phyloP scores from a whole-genome alignment of 164 flowering plant genomes.

The Dillenia suffruticosa region DNA sequence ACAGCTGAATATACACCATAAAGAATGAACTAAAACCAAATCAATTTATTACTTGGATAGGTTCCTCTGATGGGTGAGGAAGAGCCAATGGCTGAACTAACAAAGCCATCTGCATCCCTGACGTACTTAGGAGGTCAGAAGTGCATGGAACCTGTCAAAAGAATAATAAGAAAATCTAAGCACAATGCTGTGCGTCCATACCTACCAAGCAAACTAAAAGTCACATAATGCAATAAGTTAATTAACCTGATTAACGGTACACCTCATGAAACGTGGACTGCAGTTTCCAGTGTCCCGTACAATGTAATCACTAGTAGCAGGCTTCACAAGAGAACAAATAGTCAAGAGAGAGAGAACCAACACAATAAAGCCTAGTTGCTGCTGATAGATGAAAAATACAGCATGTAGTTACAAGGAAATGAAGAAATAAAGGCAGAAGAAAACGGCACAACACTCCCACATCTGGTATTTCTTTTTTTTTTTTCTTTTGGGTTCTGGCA shows the following conservation, averaged over 20 bases:
- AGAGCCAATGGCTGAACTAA: slow-evolving; percentile 95
- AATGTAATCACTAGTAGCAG: slow-evolving; percentile 86
- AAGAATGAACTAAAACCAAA: slow-evolving; percentile 1
- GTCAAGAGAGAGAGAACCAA: slow-evolving; percentile 3
- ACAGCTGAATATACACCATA: background rate
- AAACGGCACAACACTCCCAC: background rate
- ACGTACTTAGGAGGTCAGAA: slow-evolving; percentile 75
- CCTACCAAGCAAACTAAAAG: too few species aligned
- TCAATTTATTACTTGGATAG: slow-evolving; percentile 63
- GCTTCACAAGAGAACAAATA: slow-evolving; percentile 39
- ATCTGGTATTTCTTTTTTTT: too few species aligned
- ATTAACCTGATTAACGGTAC: slow-evolving; percentile 88
- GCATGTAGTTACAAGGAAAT: background rate
- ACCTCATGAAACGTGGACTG: slow-evolving; percentile 97
- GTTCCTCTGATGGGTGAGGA: slow-evolving; percentile 97
- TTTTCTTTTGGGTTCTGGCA: too few species aligned
- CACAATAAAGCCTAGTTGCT: background rate
- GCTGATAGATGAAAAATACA: background rate
- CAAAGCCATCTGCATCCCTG: slow-evolving; percentile 92
- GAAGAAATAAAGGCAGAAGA: background rate
- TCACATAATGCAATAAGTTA: too few species aligned
- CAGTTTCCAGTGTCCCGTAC: slow-evolving; percentile 93
- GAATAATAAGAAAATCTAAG: slow-evolving; percentile 1
- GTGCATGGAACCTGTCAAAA: slow-evolving; percentile 84
- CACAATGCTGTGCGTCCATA: background rate